A percentile compares a stretch with the other conserved stretches of the same genome.
Conservation (phyloP, 2,329 filamentous ascomycete species). For the Neonectria sp. region DNA sequence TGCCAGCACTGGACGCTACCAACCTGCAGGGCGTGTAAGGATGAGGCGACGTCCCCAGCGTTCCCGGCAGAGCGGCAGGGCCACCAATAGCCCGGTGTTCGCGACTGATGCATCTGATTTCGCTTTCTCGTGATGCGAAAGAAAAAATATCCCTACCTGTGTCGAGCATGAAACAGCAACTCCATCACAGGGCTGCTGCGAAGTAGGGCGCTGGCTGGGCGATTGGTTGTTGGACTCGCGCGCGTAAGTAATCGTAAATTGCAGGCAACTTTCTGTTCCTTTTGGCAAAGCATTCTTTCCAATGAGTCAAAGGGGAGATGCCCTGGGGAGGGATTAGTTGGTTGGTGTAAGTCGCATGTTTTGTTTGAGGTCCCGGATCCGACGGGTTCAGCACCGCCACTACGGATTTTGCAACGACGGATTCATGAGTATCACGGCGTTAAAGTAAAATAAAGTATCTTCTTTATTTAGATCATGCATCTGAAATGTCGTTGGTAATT, state of each 20-base stretch:
- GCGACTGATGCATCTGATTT: background rate
- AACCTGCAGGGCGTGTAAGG: conserved; percentile 26
- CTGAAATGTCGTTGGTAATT: too few species aligned
- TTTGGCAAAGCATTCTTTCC: background rate
- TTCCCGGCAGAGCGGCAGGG: background rate
- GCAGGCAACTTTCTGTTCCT: too few species aligned
- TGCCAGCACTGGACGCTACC: conserved; percentile 19
- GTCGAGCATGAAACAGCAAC: background rate
- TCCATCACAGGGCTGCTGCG: background rate
- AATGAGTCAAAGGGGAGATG: background rate
- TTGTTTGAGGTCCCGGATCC: background rate
- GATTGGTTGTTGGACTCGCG: background rate
- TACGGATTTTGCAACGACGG: background rate
- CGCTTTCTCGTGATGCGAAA: conserved; percentile 10
- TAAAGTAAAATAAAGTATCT: too few species aligned
- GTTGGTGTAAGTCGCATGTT: background rate
- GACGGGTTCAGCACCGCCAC: background rate
- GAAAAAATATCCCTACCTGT: background rate
- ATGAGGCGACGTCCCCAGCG: conserved; percentile 14
- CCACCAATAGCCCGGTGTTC: conserved; percentile 6
- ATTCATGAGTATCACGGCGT: background rate
- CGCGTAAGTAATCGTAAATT: background rate
- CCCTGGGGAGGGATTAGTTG: background rate
- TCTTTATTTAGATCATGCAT: too few species aligned
- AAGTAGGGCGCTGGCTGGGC: background rate